Base-by-base conservation (phyloP, 768 basidiomycete species). In the Porpolomopsis calyptriformis region DNA sequence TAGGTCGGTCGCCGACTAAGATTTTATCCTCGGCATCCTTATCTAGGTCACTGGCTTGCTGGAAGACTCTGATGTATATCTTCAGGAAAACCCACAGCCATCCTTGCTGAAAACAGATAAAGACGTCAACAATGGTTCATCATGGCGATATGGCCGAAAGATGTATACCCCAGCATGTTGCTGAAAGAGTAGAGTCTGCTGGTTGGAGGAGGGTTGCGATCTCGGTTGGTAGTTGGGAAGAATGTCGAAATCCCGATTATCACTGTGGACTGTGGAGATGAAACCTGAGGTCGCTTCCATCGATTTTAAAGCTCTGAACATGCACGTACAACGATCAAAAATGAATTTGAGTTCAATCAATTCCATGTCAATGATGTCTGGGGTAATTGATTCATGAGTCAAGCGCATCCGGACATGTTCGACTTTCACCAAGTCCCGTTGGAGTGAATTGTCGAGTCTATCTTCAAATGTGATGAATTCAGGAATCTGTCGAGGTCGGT, bases 351-450 rank as follows among this genome's bases (percentile, higher is more conserved):
- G 65, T 52, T 89, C 86, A 48, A 87, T 82, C 25, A 90, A 70
- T 56, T 90, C 87, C 74, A 83, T 79, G 51, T 87, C 85, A 50
- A 88, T 73, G 40, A 85, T 65, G 50, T 88, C 84, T 6, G 81
- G 70, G 37, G 68, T 76, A 43, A 87, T 70, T 14, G 70, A 65
- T 58, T 91, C 90, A 44, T 88, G 83, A 1, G 80, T 66, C 10
- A 90, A 64, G 16, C 84, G 78, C 82, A 91, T 89, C 45, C 89
- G 77, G 27, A 90, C 73, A 56, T 90, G 80, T 58, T 94, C 90
- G 52, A 92, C 65, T 57, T 86, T 84, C 52, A 85, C 72, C 12
- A 85, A 70, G 51, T 91, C 87, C 20, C 88, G 75, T 59, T 91
- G 85, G 7, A 93, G 70, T 4, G 90, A 93, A 59, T 82, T 84